A percentile compares a stretch with the other conserved stretches of the same genome.
Evolutionary conservation across 805 yeast species (phyloP).

Genomic region (Komagataella pseudopastoris): DNA sequence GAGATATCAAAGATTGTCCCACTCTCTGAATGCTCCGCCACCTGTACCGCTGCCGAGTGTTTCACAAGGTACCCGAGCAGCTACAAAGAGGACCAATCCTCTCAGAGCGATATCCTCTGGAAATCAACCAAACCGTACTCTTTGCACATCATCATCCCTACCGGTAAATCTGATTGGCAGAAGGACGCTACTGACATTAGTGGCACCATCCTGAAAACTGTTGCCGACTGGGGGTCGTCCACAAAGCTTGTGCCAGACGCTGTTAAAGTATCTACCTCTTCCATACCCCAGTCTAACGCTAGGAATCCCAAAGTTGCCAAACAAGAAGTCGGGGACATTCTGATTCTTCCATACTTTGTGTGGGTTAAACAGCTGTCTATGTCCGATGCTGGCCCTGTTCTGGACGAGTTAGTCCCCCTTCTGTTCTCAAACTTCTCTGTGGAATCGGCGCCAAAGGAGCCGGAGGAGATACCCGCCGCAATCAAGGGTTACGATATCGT

Average conservation of each 20-base stretch:
- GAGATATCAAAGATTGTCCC: slow-evolving; percentile 24
- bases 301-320: slow-evolving; percentile 26
- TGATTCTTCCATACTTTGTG: slow-evolving; percentile 63
- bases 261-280: slow-evolving; percentile 31
- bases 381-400: slow-evolving; percentile 27
- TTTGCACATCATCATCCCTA: slow-evolving; percentile 66
- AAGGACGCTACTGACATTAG: slow-evolving; percentile 44
- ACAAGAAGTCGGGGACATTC: slow-evolving; percentile 39
- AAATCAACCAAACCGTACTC: slow-evolving; percentile 59
- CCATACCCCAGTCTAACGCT: slow-evolving; percentile 34
- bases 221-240: slow-evolving; percentile 10
- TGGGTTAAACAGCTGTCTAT: slow-evolving; percentile 43
- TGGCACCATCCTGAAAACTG: slow-evolving; percentile 17
- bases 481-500: slow-evolving; percentile 20
- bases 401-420: slow-evolving; percentile 28
- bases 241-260: slow-evolving; percentile 11
- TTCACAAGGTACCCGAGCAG: slow-evolving; percentile 36
- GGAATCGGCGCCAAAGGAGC: slow-evolving; percentile 5
- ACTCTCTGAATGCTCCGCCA: slow-evolving; percentile 34
- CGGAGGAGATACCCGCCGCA: slow-evolving; percentile 6
- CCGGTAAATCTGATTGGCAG: slow-evolving; percentile 78
- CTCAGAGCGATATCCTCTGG: slow-evolving; percentile 32
- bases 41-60: slow-evolving; percentile 39
- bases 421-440: slow-evolving; percentile 15
- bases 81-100: slow-evolving; percentile 24